phyloP scores from a whole-genome alignment of 192 early-diverging fungal genomes.

The Coemansia biformis region DNA sequence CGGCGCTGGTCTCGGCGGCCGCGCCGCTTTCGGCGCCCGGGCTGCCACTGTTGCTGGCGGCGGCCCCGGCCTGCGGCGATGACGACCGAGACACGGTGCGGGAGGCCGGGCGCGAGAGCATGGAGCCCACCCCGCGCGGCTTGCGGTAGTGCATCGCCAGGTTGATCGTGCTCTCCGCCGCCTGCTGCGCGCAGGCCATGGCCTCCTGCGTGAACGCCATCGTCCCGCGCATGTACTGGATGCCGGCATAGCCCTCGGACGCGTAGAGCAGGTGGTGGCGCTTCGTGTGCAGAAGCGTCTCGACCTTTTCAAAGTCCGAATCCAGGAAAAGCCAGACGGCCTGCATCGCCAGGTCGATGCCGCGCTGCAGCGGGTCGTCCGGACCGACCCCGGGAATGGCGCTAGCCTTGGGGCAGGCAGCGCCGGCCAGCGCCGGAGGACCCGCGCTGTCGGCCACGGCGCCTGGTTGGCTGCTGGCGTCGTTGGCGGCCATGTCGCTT shows the following conservation, averaged over 20 bases:
- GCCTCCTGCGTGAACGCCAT: conserved; percentile 76
- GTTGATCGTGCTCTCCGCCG: conserved; percentile 59
- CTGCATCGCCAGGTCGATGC: conserved; percentile 52
- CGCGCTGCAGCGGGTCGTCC: conserved; percentile 52
- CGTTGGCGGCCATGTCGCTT: not conserved
- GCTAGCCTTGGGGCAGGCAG: conserved; percentile 4
- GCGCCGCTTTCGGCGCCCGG: conserved; percentile 11
- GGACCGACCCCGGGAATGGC: conserved; percentile 20
- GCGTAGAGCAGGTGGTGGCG: conserved; percentile 62
- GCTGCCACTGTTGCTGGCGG: not conserved
- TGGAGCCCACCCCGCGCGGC: conserved; percentile 33
- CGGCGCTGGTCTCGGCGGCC: no score
- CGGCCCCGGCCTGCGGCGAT: conserved; percentile 1
- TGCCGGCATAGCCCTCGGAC: conserved; percentile 66
- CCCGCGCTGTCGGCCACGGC: no score
- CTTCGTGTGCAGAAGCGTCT: conserved; percentile 51
- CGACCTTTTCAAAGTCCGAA: conserved; percentile 65
- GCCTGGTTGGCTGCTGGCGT: not conserved
- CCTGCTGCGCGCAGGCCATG: conserved; percentile 58
- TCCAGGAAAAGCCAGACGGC: conserved; percentile 74
- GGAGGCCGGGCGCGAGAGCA: conserved; percentile 27
- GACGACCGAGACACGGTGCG: conserved; percentile 44
- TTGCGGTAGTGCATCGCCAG: conserved; percentile 62
- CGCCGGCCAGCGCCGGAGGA: no score
- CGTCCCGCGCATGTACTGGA: conserved; percentile 61